Percentiles rank a stretch among this genome's conserved stretches.
phyloP scores from a whole-genome alignment of 2,329 filamentous ascomycete genomes.

The Colletotrichum cereale region DNA sequence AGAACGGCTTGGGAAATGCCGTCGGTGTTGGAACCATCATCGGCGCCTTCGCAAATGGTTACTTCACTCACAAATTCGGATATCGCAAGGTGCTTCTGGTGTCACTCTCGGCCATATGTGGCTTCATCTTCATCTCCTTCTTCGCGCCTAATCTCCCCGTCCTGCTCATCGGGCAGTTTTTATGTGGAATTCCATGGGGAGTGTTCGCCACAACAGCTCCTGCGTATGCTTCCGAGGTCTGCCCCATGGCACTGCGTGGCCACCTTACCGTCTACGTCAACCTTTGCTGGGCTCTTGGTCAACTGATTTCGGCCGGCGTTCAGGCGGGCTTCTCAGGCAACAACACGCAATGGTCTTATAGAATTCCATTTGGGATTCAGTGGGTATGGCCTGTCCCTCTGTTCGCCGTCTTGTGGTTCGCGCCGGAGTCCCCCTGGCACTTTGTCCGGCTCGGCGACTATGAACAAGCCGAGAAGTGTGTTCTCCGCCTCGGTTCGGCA shows the following conservation, averaged over 20 bases:
- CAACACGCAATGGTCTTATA: constrained; percentile 43
- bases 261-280: constrained; percentile 61
- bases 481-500: constrained; percentile 19
- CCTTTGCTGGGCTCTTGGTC: constrained; percentile 61
- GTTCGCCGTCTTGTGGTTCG: constrained; percentile 27
- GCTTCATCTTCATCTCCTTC: constrained; percentile 61
- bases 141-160: constrained; percentile 55
- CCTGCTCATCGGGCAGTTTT: constrained; percentile 57
- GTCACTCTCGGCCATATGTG: constrained; percentile 52
- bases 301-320: constrained; percentile 57
- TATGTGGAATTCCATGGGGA: constrained; percentile 61
- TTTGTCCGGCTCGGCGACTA: constrained; percentile 19
- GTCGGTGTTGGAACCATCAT: constrained; percentile 60
- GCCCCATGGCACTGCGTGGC: constrained; percentile 54
- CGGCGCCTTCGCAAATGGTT: constrained; percentile 61
- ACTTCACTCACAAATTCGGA: constrained; percentile 57
- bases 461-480: constrained; percentile 13
- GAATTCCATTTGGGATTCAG: constrained; percentile 46
- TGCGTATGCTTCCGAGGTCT: constrained; percentile 61
- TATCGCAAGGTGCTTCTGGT: constrained; percentile 59
- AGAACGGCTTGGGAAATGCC: constrained; percentile 60
- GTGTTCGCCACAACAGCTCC: constrained; percentile 59
- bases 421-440: constrained; percentile 27
- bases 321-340: constrained; percentile 46
- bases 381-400: constrained; percentile 44